Percentiles rank a stretch among this genome's conserved stretches.
Evolutionary conservation across 1,284 basidiomycete species (phyloP).

Genomic region (Quambalaria eucalypti): DNA sequence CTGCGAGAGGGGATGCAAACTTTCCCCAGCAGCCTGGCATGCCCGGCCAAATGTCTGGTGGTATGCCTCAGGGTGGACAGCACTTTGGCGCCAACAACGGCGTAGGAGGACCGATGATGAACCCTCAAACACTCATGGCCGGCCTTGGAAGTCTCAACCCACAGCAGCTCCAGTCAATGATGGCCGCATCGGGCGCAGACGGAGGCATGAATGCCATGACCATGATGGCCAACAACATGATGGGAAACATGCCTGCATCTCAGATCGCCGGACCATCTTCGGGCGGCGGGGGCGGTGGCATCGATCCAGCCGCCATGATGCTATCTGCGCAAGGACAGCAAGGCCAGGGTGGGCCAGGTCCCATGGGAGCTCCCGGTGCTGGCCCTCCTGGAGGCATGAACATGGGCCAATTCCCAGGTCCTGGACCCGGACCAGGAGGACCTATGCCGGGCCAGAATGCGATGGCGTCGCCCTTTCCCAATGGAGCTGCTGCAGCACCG

Average conservation of each 20-base stretch:
- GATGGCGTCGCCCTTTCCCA: not conserved
- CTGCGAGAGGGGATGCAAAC: not conserved
- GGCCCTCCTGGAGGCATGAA: no score
- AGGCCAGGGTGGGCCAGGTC: no score
- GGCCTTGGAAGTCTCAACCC: not conserved
- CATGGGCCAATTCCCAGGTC: no score
- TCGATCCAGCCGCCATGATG: not conserved
- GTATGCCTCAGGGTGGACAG: not conserved
- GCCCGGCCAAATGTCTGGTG: not conserved
- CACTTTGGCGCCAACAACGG: no score
- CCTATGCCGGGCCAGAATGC: not conserved
- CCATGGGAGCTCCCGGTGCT: no score
- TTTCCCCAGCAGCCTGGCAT: not conserved
- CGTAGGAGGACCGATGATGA: not conserved
- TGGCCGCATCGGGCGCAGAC: not conserved
- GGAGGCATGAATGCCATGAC: not conserved
- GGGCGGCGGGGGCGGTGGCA: not conserved
- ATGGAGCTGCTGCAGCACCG: not conserved
- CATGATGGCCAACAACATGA: not conserved
- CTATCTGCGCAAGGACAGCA: not conserved
- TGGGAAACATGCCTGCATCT: no score
- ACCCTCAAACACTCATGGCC: not conserved
- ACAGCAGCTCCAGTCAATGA: not conserved
- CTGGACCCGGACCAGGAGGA: no score
- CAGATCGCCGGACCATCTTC: no score